Percentiles rank a stretch among this genome's conserved stretches.
These are phyloP conservation scores for Acanthamoeba sp. DNA, from an alignment of 208 protist genomes.

Conservation along the genomic window DNA sequence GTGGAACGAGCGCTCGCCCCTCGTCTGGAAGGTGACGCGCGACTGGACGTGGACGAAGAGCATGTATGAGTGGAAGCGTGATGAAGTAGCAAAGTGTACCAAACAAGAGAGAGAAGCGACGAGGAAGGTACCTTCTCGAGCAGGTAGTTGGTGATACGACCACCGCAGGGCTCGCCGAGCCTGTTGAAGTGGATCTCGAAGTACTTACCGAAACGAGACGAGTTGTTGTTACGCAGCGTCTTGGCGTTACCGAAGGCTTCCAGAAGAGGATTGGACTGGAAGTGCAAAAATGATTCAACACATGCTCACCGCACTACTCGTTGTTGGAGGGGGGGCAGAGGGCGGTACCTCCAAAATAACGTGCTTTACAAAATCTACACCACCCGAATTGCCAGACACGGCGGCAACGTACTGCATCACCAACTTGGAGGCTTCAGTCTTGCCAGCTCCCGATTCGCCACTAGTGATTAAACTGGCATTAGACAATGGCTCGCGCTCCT, in stretches of 20 bases:
- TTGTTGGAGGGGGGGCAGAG: background rate
- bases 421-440: conserved; percentile 97
- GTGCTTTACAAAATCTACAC: conserved; percentile 75
- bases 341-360: conserved; percentile 65
- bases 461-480: conserved; percentile 17
- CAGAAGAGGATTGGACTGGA: conserved; percentile 84
- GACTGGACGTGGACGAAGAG: conserved; percentile 75
- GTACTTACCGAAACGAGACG: conserved; percentile 88
- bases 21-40: conserved; percentile 84
- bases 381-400: conserved; percentile 27
- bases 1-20: conserved; percentile 86
- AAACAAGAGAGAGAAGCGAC: background rate
- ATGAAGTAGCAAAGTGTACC: background rate
- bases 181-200: conserved; percentile 86
- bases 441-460: conserved; percentile 97
- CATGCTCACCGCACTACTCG: background rate
- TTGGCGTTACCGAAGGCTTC: conserved; percentile 79
- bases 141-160: conserved; percentile 80
- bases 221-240: conserved; percentile 90
- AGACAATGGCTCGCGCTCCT: no score
- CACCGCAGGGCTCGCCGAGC: conserved; percentile 72
- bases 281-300: conserved; percentile 52
- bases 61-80: background rate
- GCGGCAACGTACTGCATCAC: conserved; percentile 94
- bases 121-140: conserved; percentile 58